These are phyloP conservation scores for Triadica sebifera DNA, from an alignment of 345 rosid species.

Conservation along the genomic window DNA sequence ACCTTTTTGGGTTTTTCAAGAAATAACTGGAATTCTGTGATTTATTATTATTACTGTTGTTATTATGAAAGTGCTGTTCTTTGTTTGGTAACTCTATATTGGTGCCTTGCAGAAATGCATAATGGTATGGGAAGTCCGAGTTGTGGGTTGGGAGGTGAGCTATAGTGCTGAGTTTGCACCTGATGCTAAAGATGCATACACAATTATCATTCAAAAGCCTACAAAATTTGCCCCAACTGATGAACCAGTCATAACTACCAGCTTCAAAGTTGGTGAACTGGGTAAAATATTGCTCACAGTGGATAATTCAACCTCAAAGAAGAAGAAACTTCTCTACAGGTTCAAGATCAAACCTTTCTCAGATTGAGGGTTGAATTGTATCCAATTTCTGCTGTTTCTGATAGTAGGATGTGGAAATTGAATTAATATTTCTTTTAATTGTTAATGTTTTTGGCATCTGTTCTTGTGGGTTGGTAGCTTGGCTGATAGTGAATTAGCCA, in stretches of 20 bases:
- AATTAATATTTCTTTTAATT: conserved; percentile 16
- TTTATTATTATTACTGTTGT: background rate
- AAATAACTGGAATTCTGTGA: background rate
- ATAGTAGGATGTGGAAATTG: conserved; percentile 13
- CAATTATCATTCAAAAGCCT: conserved; percentile 69
- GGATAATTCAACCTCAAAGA: conserved; percentile 82
- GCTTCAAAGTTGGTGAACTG: conserved; percentile 66
- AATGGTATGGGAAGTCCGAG: conserved; percentile 80
- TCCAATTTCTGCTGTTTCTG: background rate
- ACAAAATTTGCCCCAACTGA: conserved; percentile 58
- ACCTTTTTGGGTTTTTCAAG: background rate
- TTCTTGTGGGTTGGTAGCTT: conserved; percentile 11
- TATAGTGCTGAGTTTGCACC: conserved; percentile 86
- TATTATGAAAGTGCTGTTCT: too few species aligned
- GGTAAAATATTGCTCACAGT: conserved; percentile 75
- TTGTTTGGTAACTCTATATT: too few species aligned
- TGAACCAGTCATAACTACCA: conserved; percentile 66
- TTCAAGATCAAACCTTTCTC: conserved; percentile 61
- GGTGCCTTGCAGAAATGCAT: conserved; percentile 58
- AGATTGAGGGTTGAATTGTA: conserved; percentile 25
- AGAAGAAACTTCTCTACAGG: conserved; percentile 93
- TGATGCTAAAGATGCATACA: conserved; percentile 53
- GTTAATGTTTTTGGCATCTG: background rate
- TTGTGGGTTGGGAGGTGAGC: conserved; percentile 90
- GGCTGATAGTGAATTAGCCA: conserved; percentile 6